Conservation (phyloP, 345 rosid species). For the Brassica juncea region DNA sequence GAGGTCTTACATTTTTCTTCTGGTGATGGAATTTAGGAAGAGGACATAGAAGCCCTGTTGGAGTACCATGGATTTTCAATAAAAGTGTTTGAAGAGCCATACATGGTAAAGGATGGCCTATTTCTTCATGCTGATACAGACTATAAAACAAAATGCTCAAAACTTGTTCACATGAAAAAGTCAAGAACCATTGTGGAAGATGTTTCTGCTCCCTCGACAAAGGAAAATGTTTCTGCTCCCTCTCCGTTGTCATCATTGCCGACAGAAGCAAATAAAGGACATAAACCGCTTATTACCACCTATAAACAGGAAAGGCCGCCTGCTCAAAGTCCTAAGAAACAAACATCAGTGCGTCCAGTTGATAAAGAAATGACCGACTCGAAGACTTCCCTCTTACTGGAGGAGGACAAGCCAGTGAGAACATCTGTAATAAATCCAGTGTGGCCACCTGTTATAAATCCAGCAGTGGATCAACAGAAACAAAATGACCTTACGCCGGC, state of each 20-base stretch:
- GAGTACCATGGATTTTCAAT: slow-evolving; percentile 75
- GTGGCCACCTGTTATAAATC: slow-evolving; percentile 38
- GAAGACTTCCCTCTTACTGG: slow-evolving; percentile 44
- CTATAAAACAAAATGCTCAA: slow-evolving; percentile 79
- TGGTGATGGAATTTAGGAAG: slow-evolving; percentile 59
- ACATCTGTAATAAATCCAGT: slow-evolving; percentile 35
- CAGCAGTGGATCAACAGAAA: slow-evolving; percentile 40
- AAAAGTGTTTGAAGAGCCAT: slow-evolving; percentile 86
- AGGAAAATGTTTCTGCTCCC: slow-evolving; percentile 56
- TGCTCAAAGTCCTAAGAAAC: slow-evolving; percentile 43
- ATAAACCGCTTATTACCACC: slow-evolving; percentile 34
- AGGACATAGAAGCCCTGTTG: slow-evolving; percentile 65
- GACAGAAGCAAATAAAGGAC: slow-evolving; percentile 38
- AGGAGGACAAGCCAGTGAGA: slow-evolving; percentile 36
- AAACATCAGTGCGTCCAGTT: slow-evolving; percentile 34
- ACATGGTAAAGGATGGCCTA: slow-evolving; percentile 88
- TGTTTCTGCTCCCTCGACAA: slow-evolving; percentile 54
- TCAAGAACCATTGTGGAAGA: slow-evolving; percentile 65
- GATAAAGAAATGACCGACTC: slow-evolving; percentile 54
- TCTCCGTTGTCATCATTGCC: slow-evolving; percentile 37
- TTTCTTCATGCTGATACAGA: slow-evolving; percentile 75
- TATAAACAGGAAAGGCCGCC: slow-evolving; percentile 37
- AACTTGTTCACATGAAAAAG: slow-evolving; percentile 77
- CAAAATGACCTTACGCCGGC: slow-evolving; percentile 38
- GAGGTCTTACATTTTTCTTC: slow-evolving; percentile 38